Evolutionary conservation across 2,329 filamentous ascomycete genomes (phyloP), one percentile per base, ranked within the genome.

Genomic region (Diaporthe destruens): DNA sequence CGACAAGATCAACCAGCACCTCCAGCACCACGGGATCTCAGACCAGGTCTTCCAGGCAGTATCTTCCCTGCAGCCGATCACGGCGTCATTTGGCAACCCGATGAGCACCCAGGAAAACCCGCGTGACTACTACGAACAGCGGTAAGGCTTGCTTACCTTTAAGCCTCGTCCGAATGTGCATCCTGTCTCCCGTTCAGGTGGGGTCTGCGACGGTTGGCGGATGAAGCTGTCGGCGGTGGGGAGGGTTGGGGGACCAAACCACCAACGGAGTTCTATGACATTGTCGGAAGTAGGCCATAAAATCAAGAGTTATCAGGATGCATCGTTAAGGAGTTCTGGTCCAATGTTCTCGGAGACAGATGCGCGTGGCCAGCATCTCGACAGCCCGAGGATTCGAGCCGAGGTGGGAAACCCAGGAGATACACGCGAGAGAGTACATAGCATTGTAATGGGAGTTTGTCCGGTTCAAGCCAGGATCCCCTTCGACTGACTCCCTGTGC

Each of bases 21-120:
- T 74, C 6, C 72, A 74, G 66, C 69, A 74, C 20, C 72, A 74
- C n/a, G 72, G 72, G 0, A 74, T 74, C 6, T 74, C 72, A 14
- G 65, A 74, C 18, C 72, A 74, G 42, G 71, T 74, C 23, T 74
- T 74, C 51, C 63, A 74, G 57, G 72, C 72, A 12, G 72, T 74
- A 6, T 74, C 72, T 32, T 72, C 72, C n/a, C 49, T 74, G 51
- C 72, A 74, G 65, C 72, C 72, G 6, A 74, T 74, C 47, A 74
- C 69, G 34, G 72, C 70, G 11, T 74, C 72, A 6, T 74, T 74
- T 59, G 72, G 72, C 18, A 71, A 69, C 20, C 67, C 67, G 16
- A 69, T 74, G 57, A 57, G 51, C 42, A 51, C 32, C 18, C 70
- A 69, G 51, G 69, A 74, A 20, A 53, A 67, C 42, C 61, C 61